These are phyloP conservation scores for Ustilago tritici DNA, from an alignment of 1,284 basidiomycete genomes.

Conservation along the genomic window DNA sequence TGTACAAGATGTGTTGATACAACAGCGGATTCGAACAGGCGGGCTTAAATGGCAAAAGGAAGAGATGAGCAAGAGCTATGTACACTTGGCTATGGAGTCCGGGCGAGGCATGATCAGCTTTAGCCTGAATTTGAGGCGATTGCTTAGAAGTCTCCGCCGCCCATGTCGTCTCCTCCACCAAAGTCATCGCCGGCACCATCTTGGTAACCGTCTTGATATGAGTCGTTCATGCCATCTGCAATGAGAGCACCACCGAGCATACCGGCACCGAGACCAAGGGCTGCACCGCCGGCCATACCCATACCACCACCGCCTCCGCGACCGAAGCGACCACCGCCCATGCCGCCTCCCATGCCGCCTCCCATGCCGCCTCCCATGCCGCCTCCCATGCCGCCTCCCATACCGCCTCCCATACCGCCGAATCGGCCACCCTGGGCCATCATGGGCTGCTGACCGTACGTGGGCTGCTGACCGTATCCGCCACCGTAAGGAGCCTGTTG, in stretches of 20 bases:
- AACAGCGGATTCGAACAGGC: neutral
- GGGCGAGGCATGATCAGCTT: neutral
- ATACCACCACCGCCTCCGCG: slow-evolving; percentile 52
- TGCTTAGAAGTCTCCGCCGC: slow-evolving; percentile 30
- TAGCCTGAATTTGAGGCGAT: neutral
- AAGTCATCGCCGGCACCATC: slow-evolving; percentile 50
- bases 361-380: slow-evolving; percentile 42
- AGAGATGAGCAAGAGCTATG: neutral
- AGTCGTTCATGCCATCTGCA: slow-evolving; percentile 57
- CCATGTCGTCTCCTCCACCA: slow-evolving; percentile 30
- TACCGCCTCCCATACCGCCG: slow-evolving; percentile 40
- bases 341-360: slow-evolving; percentile 41
- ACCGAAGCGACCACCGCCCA: slow-evolving; percentile 30
- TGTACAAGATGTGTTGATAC: neutral
- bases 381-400: too few species aligned
- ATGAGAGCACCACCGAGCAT: slow-evolving; percentile 58
- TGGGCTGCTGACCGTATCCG: slow-evolving; percentile 43
- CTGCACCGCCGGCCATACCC: slow-evolving; percentile 55
- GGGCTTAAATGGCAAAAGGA: neutral
- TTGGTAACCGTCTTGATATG: slow-evolving; percentile 65
- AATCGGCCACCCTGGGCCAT: slow-evolving; percentile 38
- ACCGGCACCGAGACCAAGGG: slow-evolving; percentile 60
- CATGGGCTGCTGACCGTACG: slow-evolving; percentile 50
- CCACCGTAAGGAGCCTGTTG: slow-evolving; percentile 33
- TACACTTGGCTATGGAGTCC: neutral